Base-by-base conservation (phyloP, 23 red algal genomes). In the Gracilaria domingensis region DNA sequence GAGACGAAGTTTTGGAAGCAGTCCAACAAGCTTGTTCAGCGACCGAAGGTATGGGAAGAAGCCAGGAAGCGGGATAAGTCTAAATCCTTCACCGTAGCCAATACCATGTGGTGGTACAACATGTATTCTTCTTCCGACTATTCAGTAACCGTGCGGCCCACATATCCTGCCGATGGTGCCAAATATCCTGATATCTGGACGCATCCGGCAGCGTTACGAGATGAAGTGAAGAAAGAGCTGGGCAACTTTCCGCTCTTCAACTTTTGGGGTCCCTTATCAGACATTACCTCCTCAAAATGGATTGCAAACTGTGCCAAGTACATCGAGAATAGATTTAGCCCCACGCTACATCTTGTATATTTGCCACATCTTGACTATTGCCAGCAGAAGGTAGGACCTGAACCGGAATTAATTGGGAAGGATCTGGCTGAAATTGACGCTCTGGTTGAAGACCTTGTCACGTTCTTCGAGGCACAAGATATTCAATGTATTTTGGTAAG, bases 231-330 rank as follows among this genome's bases (percentile, higher is more conserved):
- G 57, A 17, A 50, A 5, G 16, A 66, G 23, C 83, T 95, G 6
- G 93, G 93, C 14, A 79, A 95, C 74, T 95, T 91, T 36, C 93
- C 93, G 8, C 86, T 95, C 12, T 91, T 91, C 81, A 86, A 83
- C 67, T 95, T 95, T 29, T 95, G 93, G 93, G 93, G 93, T 21
- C 93, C 93, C 8, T 65, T 77, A 28, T 79, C 93, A 24, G 54
- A 80, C 66, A 83, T 95, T 61, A 44, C 38, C 18, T 65, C 82
- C 14, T 66, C 71, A 20, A 32, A 44, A 34, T 95, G 85, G 79
- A 95, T 95, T 49, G 85, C 93, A 21, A 45, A 85, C 18, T 42
- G 71, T 8, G 85, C 93, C 12, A 66, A 89, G 93, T 55, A 51
- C 4, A 60, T 95, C 13, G 93, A 95, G 60, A 60, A 25, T 25